phyloP scores from a whole-genome alignment of 108 stramenopile genomes.

The Pseudonitzschia delicatissima region DNA sequence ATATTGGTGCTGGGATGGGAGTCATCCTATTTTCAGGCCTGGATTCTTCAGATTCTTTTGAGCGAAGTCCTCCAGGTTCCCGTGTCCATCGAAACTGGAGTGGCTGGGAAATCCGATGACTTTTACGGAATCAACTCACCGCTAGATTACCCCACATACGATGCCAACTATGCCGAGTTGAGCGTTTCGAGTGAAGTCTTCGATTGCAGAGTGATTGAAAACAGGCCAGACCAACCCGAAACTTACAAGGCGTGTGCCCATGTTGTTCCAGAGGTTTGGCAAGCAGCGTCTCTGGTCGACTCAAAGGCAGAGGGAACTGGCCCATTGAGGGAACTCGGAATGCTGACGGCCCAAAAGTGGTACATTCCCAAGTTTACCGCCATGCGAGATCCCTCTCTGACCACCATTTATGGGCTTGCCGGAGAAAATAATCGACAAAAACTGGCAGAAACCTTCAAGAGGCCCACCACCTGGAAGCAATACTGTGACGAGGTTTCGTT shows the following conservation, averaged over 20 bases:
- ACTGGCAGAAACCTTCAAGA: slow-evolving; percentile 29
- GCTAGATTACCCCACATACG: neutral
- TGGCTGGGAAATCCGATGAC: neutral
- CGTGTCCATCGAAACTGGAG: slow-evolving; percentile 23
- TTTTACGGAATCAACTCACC: slow-evolving; percentile 3
- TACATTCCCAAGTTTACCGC: slow-evolving; percentile 33
- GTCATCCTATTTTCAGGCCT: slow-evolving; percentile 18
- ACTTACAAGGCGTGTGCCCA: slow-evolving; percentile 24
- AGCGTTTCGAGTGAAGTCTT: neutral
- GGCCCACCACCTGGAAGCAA: slow-evolving; percentile 39
- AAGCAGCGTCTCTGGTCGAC: slow-evolving; percentile 5
- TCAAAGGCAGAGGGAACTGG: slow-evolving; percentile 30
- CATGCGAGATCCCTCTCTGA: slow-evolving; percentile 21
- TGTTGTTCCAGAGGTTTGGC: slow-evolving; percentile 33
- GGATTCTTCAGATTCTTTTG: slow-evolving; percentile 40
- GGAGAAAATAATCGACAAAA: slow-evolving; percentile 29
- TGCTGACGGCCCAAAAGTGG: too few relatives aligned
- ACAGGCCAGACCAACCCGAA: too few relatives aligned
- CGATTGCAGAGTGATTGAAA: neutral
- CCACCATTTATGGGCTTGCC: slow-evolving; percentile 24
- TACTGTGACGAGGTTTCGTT: slow-evolving; percentile 31
- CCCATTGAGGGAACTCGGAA: slow-evolving; percentile 27
- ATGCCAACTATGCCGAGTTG: slow-evolving; percentile 2
- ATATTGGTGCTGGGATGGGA: slow-evolving; percentile 40
- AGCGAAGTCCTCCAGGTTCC: slow-evolving; percentile 39